phyloP scores from a whole-genome alignment of 2,329 filamentous ascomycete species.

The Bimuria novae-zelandiae region DNA sequence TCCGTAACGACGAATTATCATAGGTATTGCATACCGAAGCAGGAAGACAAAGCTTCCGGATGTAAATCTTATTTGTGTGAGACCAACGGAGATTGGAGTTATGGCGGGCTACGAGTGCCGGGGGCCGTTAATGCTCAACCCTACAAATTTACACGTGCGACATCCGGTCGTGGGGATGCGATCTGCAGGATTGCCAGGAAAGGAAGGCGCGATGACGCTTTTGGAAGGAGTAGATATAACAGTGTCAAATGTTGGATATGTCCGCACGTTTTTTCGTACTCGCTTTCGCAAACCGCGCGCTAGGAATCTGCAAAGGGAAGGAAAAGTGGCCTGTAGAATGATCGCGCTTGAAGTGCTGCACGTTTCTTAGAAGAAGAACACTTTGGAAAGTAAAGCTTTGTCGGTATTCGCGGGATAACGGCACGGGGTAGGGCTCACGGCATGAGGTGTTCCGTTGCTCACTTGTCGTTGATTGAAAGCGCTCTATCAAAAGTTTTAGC shows the following conservation, averaged over 20 bases:
- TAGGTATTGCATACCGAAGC: neutral
- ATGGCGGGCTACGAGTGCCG: neutral
- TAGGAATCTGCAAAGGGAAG: too few relatives aligned
- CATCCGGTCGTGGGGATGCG: neutral
- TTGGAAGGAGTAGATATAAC: neutral
- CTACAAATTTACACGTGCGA: neutral
- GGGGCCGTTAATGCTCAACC: neutral
- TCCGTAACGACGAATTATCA: neutral
- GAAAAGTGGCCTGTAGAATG: too few relatives aligned
- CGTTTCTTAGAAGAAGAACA: too few relatives aligned
- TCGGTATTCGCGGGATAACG: too few relatives aligned
- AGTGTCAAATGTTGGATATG: too few relatives aligned
- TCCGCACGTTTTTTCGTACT: neutral
- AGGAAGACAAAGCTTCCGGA: neutral
- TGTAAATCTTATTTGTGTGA: neutral
- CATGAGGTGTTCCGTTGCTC: too few relatives aligned
- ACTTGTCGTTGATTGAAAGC: too few relatives aligned
- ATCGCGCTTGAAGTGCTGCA: too few relatives aligned
- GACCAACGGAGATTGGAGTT: neutral
- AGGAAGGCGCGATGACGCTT: neutral
- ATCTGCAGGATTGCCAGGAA: neutral
- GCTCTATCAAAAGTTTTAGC: too few relatives aligned
- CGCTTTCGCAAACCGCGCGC: neutral
- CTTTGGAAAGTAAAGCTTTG: too few relatives aligned
- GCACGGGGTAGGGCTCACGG: too few relatives aligned